phyloP scores from a whole-genome alignment of 2,329 filamentous ascomycete species.

The Lachnellula arida region DNA sequence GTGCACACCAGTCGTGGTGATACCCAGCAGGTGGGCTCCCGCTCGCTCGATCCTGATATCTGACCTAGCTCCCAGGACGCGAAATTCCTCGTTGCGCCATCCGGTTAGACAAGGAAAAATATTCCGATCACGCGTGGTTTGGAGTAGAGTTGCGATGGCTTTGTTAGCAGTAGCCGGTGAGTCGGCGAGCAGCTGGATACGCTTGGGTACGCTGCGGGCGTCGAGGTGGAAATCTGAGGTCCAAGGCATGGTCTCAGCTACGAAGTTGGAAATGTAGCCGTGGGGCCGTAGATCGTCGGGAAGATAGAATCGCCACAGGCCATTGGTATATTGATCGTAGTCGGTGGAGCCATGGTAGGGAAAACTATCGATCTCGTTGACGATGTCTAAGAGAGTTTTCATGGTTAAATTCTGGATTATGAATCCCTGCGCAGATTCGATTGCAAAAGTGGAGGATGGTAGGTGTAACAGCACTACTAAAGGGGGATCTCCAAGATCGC shows the following conservation, averaged over 20 bases:
- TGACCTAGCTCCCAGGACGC: conserved; percentile 5
- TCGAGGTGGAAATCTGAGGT: conserved; percentile 5
- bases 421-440: no score
- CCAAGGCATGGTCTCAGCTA: conserved; percentile 10
- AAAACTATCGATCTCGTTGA: neutral
- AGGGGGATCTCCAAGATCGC: no score
- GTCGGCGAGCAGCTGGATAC: conserved; percentile 1
- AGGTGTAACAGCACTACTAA: no score
- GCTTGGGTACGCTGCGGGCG: neutral
- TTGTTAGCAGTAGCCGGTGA: neutral
- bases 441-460: no score
- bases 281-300: neutral
- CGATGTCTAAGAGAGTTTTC: neutral
- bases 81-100: conserved; percentile 7
- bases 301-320: conserved; percentile 9
- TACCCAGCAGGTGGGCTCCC: conserved; percentile 66
- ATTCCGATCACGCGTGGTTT: neutral
- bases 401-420: neutral
- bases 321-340: neutral
- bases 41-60: conserved; percentile 65
- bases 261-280: conserved; percentile 3
- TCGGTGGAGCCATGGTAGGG: neutral
- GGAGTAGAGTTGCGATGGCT: neutral
- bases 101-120: conserved; percentile 1
- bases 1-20: conserved; percentile 73